Conservation (phyloP, 805 yeast genomes). For the Candida suzukii region DNA sequence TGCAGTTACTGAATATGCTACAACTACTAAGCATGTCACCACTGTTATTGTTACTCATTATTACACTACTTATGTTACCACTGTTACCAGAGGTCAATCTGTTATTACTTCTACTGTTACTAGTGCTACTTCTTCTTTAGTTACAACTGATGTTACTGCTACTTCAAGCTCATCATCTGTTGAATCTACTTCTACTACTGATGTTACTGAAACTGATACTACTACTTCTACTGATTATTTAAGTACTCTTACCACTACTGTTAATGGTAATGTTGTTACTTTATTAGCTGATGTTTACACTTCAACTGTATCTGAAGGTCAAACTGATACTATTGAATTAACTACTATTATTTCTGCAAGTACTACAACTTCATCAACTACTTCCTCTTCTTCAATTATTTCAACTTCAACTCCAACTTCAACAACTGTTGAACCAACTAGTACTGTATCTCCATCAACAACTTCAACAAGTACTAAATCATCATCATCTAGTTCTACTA, state of each 20-base stretch:
- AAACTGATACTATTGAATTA: too few relatives aligned
- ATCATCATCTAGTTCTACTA: constrained; percentile 3
- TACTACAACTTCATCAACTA: constrained; percentile 7
- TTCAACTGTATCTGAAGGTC: constrained; percentile 16
- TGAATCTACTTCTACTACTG: neutral
- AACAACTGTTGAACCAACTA: constrained; percentile 28
- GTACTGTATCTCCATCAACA: too few relatives aligned
- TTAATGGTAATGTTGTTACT: constrained; percentile 13
- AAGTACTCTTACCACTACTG: constrained; percentile 8
- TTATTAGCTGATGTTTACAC: constrained; percentile 20
- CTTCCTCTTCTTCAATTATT: constrained; percentile 27
- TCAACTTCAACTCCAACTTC: constrained; percentile 31
- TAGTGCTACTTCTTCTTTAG: constrained; percentile 4
- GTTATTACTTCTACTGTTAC: constrained; percentile 5
- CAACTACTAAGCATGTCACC: constrained; percentile 4
- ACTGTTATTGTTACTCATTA: constrained; percentile 3
- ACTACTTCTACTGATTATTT: neutral
- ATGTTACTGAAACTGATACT: constrained; percentile 1
- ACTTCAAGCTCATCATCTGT: neutral
- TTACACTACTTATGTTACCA: constrained; percentile 4
- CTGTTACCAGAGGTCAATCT: constrained; percentile 3
- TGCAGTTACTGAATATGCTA: constrained; percentile 15
- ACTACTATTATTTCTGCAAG: constrained; percentile 13
- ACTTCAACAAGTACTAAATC: constrained; percentile 6
- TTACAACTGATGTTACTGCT: neutral